A percentile compares a stretch with the other conserved stretches of the same genome.
phyloP scores from a whole-genome alignment of 2,329 filamentous ascomycete species.

The Aspergillus neoniger region DNA sequence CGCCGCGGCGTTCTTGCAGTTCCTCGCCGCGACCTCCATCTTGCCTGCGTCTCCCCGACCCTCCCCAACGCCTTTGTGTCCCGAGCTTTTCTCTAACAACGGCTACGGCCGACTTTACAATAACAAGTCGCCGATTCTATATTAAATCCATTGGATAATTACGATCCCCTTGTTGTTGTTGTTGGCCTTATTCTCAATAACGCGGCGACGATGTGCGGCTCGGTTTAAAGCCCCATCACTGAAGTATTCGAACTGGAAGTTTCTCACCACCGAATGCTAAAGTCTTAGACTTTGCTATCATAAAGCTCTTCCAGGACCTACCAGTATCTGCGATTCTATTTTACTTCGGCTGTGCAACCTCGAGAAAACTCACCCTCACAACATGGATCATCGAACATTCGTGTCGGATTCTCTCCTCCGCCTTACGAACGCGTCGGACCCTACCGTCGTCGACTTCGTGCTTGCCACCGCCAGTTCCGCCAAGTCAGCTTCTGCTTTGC shows the following conservation, averaged over 20 bases:
- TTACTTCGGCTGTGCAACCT: background rate
- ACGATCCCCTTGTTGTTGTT: too few relatives aligned
- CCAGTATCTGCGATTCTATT: background rate
- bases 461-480: conserved; percentile 55
- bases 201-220: background rate
- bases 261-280: background rate
- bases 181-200: background rate
- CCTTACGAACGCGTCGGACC: conserved; percentile 58
- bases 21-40: background rate
- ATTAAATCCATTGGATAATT: background rate
- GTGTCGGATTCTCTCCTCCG: conserved; percentile 55
- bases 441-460: conserved; percentile 59
- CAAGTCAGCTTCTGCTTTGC: conserved; percentile 50
- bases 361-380: background rate
- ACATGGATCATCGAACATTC: conserved; percentile 45
- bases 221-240: background rate
- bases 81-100: background rate
- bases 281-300: background rate
- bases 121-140: background rate
- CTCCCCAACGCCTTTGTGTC: too few relatives aligned
- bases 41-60: too few relatives aligned
- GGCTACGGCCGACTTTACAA: background rate
- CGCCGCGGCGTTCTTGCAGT: background rate
- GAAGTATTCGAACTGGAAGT: background rate
- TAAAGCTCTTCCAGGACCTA: too few relatives aligned